Evolutionary conservation across 1,284 basidiomycete genomes (phyloP).

Genomic region (Taiwanofungus camphoratus): DNA sequence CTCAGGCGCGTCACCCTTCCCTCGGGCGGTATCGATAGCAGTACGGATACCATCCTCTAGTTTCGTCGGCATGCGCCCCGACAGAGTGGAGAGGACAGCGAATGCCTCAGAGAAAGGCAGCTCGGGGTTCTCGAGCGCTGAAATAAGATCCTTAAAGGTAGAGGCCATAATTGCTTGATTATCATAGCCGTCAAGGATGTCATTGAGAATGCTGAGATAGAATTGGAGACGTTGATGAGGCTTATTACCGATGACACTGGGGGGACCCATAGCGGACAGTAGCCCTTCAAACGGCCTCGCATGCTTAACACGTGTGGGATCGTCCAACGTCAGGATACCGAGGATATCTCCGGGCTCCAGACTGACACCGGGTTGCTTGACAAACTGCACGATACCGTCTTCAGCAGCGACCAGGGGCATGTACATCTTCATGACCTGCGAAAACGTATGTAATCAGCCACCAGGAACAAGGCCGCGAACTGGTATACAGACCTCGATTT

Average conservation of each 20-base stretch:
- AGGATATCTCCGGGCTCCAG: constrained; percentile 98
- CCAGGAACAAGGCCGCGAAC: constrained; percentile 15
- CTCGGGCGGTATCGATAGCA: constrained; percentile 71
- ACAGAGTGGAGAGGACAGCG: constrained; percentile 84
- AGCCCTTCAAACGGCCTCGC: constrained; percentile 97
- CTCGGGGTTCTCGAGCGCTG: constrained; percentile 76
- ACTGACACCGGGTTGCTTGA: constrained; percentile 97
- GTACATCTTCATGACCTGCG: constrained; percentile 98
- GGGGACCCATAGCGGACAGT: constrained; percentile 81
- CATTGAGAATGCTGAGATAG: constrained; percentile 77
- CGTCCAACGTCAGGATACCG: constrained; percentile 95
- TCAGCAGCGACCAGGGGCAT: constrained; percentile 97
- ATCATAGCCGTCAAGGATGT: constrained; percentile 94
- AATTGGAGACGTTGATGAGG: constrained; percentile 84
- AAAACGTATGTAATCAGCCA: constrained; percentile 1
- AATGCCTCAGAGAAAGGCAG: constrained; percentile 87
- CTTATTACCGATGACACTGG: constrained; percentile 86
- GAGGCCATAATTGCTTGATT: constrained; percentile 84
- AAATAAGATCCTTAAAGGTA: constrained; percentile 79
- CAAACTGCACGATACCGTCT: constrained; percentile 93
- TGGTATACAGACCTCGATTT: constrained; percentile 75
- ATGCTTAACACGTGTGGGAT: constrained; percentile 95
- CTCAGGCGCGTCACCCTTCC: constrained; percentile 65
- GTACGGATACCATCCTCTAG: constrained; percentile 85
- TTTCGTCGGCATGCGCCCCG: constrained; percentile 90